A percentile compares a stretch with the other conserved stretches of the same genome.
Evolutionary conservation across 192 early-diverging fungal genomes (phyloP).

Genomic region (Mortierella claussenii): DNA sequence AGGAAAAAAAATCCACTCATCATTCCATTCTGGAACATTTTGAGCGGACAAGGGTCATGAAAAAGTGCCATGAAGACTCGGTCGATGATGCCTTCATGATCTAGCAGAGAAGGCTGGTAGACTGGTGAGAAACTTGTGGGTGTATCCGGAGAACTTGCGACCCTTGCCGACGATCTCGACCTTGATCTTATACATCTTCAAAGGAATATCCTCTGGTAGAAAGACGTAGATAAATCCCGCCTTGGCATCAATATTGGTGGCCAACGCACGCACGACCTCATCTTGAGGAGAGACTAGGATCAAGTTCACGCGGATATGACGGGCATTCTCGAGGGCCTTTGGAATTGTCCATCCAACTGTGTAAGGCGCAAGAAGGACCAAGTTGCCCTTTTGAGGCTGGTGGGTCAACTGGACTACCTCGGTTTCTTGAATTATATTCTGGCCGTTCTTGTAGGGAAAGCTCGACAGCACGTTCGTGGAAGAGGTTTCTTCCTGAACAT

Average conservation of each 20-base stretch:
- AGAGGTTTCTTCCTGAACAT: neutral
- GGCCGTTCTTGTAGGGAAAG: constrained; percentile 10
- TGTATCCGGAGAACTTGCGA: constrained; percentile 50
- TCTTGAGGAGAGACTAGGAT: constrained; percentile 22
- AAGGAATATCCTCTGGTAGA: constrained; percentile 36
- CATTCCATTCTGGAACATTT: too few species aligned
- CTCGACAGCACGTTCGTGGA: neutral
- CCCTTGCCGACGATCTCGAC: constrained; percentile 52
- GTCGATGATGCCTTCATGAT: neutral
- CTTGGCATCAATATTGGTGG: constrained; percentile 40
- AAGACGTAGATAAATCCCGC: constrained; percentile 39
- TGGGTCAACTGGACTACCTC: constrained; percentile 39
- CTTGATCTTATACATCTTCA: constrained; percentile 34
- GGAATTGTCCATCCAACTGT: constrained; percentile 51
- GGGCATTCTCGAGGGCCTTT: constrained; percentile 35
- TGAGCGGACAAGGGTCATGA: too few species aligned
- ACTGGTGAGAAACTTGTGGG: constrained; percentile 35
- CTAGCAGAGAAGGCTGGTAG: constrained; percentile 39
- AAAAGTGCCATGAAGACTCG: neutral
- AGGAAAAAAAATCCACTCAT: neutral
- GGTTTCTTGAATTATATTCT: constrained; percentile 17
- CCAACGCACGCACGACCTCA: constrained; percentile 16
- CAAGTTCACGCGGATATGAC: constrained; percentile 38
- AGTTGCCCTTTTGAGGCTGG: constrained; percentile 23
- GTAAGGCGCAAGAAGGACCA: constrained; percentile 47